Evolutionary conservation across 2,329 filamentous ascomycete genomes (phyloP).

Genomic region (Fusarium mundagurra): DNA sequence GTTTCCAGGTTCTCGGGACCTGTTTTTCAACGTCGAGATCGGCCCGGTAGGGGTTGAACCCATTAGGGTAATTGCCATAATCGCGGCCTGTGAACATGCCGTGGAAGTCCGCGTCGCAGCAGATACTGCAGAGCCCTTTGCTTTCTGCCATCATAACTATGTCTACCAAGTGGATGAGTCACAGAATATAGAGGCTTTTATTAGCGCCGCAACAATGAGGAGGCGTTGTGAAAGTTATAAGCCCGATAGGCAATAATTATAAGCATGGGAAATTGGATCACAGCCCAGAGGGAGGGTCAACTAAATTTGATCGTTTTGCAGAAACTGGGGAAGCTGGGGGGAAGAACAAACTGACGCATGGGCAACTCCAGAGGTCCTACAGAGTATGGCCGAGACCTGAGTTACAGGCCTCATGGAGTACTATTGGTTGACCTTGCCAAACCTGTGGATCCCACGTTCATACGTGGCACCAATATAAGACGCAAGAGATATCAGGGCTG

Average conservation of each 20-base stretch:
- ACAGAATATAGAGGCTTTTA: background rate
- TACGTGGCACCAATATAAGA: background rate
- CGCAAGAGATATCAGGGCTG: accelerated
- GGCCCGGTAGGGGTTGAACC: background rate
- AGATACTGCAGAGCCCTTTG: background rate
- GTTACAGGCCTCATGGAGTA: accelerated
- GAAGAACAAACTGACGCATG: background rate
- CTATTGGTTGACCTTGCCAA: accelerated
- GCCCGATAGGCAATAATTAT: background rate
- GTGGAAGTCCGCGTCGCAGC: background rate
- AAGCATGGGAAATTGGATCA: background rate
- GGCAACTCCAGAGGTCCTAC: background rate
- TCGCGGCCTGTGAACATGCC: background rate
- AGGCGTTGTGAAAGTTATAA: background rate
- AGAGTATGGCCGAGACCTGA: background rate
- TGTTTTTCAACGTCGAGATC: background rate
- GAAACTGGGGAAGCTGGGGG: accelerated
- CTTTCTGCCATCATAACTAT: background rate
- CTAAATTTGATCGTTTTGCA: accelerated
- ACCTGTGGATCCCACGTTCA: accelerated
- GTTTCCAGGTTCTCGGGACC: background rate
- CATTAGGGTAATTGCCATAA: background rate
- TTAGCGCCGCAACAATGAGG: background rate
- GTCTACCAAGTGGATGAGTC: background rate
- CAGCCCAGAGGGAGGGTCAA: accelerated